Conservation (phyloP, 2,329 filamentous ascomycete species). For the Beauveria caledonica region DNA sequence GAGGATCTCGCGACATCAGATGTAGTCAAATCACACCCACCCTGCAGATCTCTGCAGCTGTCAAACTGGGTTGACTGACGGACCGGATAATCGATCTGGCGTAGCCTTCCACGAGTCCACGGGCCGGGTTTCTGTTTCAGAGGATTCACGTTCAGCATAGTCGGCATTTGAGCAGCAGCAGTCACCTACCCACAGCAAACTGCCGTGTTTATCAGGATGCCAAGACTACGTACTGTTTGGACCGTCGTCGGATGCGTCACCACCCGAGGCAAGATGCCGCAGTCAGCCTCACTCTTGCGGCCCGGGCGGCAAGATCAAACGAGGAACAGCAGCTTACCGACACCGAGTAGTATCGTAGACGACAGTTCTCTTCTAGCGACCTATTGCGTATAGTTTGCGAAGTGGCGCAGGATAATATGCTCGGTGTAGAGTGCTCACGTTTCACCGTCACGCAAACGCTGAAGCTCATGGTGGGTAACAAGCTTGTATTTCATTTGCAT, state of each 20-base stretch:
- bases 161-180: too few relatives aligned
- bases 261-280: neutral
- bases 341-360: neutral
- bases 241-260: neutral
- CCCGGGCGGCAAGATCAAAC: neutral
- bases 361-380: neutral
- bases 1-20: neutral
- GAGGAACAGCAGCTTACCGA: neutral
- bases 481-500: neutral
- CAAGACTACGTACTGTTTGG: neutral
- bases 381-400: neutral
- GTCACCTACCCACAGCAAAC: neutral
- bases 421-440: neutral
- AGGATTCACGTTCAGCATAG: neutral
- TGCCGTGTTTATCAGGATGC: neutral
- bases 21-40: neutral
- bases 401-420: neutral
- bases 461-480: neutral
- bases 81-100: neutral
- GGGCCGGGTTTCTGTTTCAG: neutral
- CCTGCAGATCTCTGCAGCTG: neutral
- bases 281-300: neutral
- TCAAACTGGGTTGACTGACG: too few relatives aligned
- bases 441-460: neutral
- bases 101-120: neutral